Percentiles rank a stretch among this genome's conserved stretches.
phyloP scores from a whole-genome alignment of 2,329 filamentous ascomycete species.

The Nemania serpens region DNA sequence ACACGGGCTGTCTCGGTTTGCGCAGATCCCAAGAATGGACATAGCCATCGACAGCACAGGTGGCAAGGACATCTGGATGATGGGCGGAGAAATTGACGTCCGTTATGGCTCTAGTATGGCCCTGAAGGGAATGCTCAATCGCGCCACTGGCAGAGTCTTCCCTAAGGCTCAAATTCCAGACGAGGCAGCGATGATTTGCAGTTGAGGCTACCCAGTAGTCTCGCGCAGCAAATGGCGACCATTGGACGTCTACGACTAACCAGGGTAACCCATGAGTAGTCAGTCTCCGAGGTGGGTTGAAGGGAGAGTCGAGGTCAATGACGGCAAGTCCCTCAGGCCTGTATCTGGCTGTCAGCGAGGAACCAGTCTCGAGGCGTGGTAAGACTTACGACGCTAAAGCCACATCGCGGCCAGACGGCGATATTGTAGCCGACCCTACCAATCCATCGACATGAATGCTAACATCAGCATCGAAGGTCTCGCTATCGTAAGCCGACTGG shows the following conservation, averaged over 20 bases:
- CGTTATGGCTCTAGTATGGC: constrained; percentile 85
- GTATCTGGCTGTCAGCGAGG: constrained; percentile 27
- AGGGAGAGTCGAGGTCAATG: constrained; percentile 88
- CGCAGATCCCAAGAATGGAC: constrained; percentile 92
- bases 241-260: constrained; percentile 95
- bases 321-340: constrained; percentile 86
- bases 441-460: constrained; percentile 81
- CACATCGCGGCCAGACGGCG: constrained; percentile 86
- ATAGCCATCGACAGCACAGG: constrained; percentile 90
- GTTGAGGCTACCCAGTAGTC: constrained; percentile 95
- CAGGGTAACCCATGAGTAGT: constrained; percentile 84
- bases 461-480: constrained; percentile 83
- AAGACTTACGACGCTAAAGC: constrained; percentile 75
- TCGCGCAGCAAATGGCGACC: constrained; percentile 88
- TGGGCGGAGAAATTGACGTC: constrained; percentile 97
- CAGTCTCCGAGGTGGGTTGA: constrained; percentile 82
- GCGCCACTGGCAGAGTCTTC: constrained; percentile 71
- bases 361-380: neutral
- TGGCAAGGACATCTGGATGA: constrained; percentile 85
- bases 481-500: constrained; percentile 78
- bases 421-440: constrained; percentile 91
- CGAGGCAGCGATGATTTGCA: constrained; percentile 89
- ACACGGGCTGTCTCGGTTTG: constrained; percentile 70
- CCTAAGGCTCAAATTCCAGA: constrained; percentile 86
- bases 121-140: constrained; percentile 87